Base-by-base conservation (phyloP, 306 rosid species). In the Datisca glomerata region DNA sequence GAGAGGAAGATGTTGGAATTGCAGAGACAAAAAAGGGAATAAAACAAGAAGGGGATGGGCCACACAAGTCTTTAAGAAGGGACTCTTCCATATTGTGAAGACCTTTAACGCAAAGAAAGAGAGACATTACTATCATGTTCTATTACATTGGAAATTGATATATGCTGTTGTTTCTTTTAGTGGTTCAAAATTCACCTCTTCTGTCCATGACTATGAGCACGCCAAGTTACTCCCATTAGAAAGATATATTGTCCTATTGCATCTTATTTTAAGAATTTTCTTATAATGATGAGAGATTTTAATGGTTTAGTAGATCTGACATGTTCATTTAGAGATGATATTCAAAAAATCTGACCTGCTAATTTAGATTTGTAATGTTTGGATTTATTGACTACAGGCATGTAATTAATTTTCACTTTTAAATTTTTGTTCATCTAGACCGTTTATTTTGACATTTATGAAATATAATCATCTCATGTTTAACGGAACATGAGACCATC, bases 121-220 rank as follows among this genome's bases (percentile, higher is more conserved):
- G 8, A 12, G 13, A 3, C 35, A 43, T 14, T 21, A 21, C 31
- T 45, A 24, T 18, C 35, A 60, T 41, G 23, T 41, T 56, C 41
- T 54, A 45, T 40, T 36, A 61, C 64, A 23, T 85, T 67, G 82
- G 87, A 74, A 85, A 64, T 80, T 77, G 96, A 47, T 70, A 75
- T 71, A 7, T 55, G 25, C 10, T 13, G n/a, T 51, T 39, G 36
- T 55, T 64, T 49, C 59, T 59, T 17, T 24, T 41, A 47, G 41
- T 48, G 64, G 71, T 63, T 38, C 42, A 38, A 58, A 43, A 67
- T 57, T 56, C 70, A 54, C 55, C 42, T 61, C 36, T 44, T 58
- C 62, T 52, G 12, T 10, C 21, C 5, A 29, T 57, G 47, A 27
- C 35, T 44, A 13, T 37, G 51, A 56, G 33, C 47, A 57, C 49